Percentiles rank a stretch among this genome's conserved stretches.
Evolutionary conservation across 1,284 basidiomycete genomes (phyloP).

Genomic region (Sphagnurus paluster): DNA sequence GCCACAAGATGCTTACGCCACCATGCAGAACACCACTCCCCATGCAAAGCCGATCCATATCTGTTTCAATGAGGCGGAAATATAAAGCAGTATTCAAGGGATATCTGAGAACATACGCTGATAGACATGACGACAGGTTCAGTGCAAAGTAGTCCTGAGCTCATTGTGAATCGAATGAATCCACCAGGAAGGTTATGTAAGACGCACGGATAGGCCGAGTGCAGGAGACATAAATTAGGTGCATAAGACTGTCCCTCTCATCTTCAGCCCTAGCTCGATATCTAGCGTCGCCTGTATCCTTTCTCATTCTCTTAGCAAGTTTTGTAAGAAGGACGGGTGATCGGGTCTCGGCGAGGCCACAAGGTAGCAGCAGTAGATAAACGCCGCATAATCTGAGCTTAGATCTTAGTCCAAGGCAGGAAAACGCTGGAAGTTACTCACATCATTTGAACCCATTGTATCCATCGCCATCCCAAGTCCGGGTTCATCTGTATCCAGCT

Average conservation of each 20-base stretch:
- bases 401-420: neutral
- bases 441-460: slow-evolving; percentile 79
- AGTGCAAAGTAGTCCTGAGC: slow-evolving; percentile 59
- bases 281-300: slow-evolving; percentile 57
- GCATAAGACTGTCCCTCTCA: slow-evolving; percentile 53
- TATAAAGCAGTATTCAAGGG: neutral
- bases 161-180: slow-evolving; percentile 3
- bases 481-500: slow-evolving; percentile 70
- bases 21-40: slow-evolving; percentile 74
- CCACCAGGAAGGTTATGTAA: neutral
- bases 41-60: slow-evolving; percentile 78
- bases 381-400: slow-evolving; percentile 29
- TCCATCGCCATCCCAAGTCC: slow-evolving; percentile 74
- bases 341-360: slow-evolving; percentile 64
- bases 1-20: slow-evolving; percentile 43
- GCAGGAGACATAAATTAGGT: slow-evolving; percentile 64
- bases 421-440: slow-evolving; percentile 24
- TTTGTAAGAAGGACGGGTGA: slow-evolving; percentile 58
- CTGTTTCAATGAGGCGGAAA: slow-evolving; percentile 30
- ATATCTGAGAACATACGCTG: slow-evolving; percentile 46
- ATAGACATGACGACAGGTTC: slow-evolving; percentile 79
- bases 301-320: slow-evolving; percentile 59
- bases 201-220: slow-evolving; percentile 67
- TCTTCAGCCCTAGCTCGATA: slow-evolving; percentile 70
- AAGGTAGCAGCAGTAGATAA: slow-evolving; percentile 42